These are phyloP conservation scores for Yamadazyma paraphyllophila DNA, from an alignment of 805 yeast genomes.

Conservation along the genomic window DNA sequence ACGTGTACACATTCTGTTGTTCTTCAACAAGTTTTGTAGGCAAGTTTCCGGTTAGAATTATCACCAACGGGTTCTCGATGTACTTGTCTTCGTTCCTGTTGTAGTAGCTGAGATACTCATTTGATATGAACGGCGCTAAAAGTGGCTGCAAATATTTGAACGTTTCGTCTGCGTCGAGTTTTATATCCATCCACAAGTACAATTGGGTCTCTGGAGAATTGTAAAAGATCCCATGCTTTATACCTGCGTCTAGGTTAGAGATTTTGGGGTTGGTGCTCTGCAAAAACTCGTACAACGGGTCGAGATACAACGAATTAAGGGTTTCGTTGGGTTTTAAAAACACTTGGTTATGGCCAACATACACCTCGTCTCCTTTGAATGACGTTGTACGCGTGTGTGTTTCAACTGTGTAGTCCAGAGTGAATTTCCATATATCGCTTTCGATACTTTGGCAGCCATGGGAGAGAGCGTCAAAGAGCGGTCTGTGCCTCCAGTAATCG, in stretches of 20 bases:
- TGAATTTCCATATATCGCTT: conserved; percentile 62
- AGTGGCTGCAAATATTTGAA: conserved; percentile 45
- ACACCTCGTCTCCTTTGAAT: conserved; percentile 37
- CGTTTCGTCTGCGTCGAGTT: conserved; percentile 50
- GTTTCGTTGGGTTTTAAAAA: conserved; percentile 47
- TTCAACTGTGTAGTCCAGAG: conserved; percentile 24
- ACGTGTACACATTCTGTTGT: conserved; percentile 27
- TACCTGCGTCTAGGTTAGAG: conserved; percentile 15
- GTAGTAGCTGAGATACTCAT: conserved; percentile 50
- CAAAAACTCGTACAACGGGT: conserved; percentile 49
- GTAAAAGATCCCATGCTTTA: conserved; percentile 33
- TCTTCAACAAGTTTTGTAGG: conserved; percentile 30
- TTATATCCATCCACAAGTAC: conserved; percentile 63
- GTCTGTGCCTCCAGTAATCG: conserved; percentile 62
- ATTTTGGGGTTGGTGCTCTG: conserved; percentile 43
- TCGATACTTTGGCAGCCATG: conserved; percentile 60
- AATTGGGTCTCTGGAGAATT: conserved; percentile 52
- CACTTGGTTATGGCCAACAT: conserved; percentile 60
- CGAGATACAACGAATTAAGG: conserved; percentile 49
- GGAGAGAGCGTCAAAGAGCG: conserved; percentile 56
- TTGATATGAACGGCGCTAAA: conserved; percentile 46
- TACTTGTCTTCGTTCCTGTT: conserved; percentile 32
- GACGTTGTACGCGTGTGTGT: conserved; percentile 21
- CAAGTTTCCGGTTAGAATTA: conserved; percentile 65
- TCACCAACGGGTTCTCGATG: conserved; percentile 54